Base-by-base conservation (phyloP, 768 basidiomycete species). In the Hebeloma cylindrosporum region DNA sequence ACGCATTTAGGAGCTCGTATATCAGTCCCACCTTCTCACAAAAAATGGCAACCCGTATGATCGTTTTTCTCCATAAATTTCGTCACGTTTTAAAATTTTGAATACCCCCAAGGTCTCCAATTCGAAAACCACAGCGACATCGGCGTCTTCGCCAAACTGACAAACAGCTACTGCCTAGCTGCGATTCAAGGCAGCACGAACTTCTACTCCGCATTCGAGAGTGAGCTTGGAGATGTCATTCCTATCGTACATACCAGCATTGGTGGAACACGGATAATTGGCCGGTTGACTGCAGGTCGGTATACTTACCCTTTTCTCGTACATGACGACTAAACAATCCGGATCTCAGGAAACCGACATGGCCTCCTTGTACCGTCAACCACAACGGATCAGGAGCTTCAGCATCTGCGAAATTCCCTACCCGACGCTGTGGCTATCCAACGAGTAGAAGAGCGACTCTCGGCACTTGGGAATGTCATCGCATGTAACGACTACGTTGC, bases 401-500 rank as follows among this genome's bases (percentile, higher is more conserved):
- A 97, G 66, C 96, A 99, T 66, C 78, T 99, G 45, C 87, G 96
- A 25, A 99, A 98, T 63, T 81, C 93, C 7, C 78, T 98, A 25
- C 96, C 96, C 3, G 93, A 96, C 46, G 53, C 82, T n/a, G 88
- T 99, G 54, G 85, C 88, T 27, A 85, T 99, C 59, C 96, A 97
- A 65, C 82, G 96, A 14, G 87, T 99, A 43, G 96, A 99, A 64
- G 96, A 98, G 71, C 87, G 96, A 21, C 75, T 99, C 50, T 95
- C 92, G 14, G 96, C 96, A 0, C 83, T 99, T 20, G 96, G 96
- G 17, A 99, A 99, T 63, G 95, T 99, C 50, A 94, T 99, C 64
- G 93, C 92, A 9, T 94, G 91, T 71, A 99, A 98, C 67, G 96
- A 99, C 71, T 89, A 98, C 60, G 95, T 99, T 54, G 96, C 96